These are phyloP conservation scores for Diplogelasinospora grovesii DNA, from an alignment of 495 filamentous ascomycete species.

Conservation along the genomic window DNA sequence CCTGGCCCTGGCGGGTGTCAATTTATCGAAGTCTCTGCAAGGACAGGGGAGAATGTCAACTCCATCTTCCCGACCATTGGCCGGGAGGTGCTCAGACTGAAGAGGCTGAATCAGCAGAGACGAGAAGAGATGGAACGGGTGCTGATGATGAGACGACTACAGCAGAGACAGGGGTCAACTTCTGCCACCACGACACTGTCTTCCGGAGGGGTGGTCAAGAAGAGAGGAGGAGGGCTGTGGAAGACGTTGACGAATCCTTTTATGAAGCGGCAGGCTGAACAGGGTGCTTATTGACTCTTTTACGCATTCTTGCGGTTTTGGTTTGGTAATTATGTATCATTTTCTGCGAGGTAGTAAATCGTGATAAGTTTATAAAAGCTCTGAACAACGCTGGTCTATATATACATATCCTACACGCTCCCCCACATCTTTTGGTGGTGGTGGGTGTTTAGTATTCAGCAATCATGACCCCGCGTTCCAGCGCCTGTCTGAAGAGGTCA, in stretches of 20 bases:
- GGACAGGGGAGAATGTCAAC: conserved; percentile 31
- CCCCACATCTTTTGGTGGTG: too few species aligned
- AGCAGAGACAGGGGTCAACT: too few species aligned
- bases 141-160: neutral
- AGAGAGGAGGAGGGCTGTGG: conserved; percentile 11
- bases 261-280: conserved; percentile 9
- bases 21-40: conserved; percentile 35
- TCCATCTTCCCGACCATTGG: conserved; percentile 25
- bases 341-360: too few species aligned
- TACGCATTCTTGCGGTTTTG: too few species aligned
- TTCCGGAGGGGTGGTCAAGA: neutral
- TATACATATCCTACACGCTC: too few species aligned
- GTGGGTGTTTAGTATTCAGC: neutral
- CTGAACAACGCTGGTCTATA: too few species aligned
- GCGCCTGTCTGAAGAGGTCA: conserved; percentile 28
- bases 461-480: conserved; percentile 17
- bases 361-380: too few species aligned
- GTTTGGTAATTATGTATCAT: too few species aligned
- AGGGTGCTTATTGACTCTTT: conserved; percentile 1
- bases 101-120: conserved; percentile 18
- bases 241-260: conserved; percentile 7
- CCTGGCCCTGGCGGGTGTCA: neutral
- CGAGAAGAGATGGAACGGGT: conserved; percentile 9
- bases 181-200: too few species aligned
- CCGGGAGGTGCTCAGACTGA: conserved; percentile 23